phyloP scores from a whole-genome alignment of 495 filamentous ascomycete genomes.

The Podospora pseudopauciseta region DNA sequence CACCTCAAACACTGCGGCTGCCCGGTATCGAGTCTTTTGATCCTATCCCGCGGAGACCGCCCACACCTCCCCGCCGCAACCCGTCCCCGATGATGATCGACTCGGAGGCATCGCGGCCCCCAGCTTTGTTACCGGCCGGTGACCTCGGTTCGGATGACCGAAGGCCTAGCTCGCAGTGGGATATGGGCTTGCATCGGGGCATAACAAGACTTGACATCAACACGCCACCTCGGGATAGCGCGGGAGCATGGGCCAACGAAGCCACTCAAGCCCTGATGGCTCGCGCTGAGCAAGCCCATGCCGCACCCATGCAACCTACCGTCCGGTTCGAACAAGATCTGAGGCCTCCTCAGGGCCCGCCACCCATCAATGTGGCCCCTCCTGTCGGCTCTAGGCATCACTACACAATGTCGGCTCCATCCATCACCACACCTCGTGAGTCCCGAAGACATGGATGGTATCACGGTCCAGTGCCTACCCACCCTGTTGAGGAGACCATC shows the following conservation, averaged over 20 bases:
- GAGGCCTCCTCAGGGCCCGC: conserved; percentile 13
- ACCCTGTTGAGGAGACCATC: conserved; percentile 34
- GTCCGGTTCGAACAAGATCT: conserved; percentile 47
- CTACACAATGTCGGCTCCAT: conserved; percentile 51
- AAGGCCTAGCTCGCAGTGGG: conserved; percentile 62
- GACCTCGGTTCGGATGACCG: conserved; percentile 56
- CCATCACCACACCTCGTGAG: conserved; percentile 50
- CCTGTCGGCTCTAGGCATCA: conserved; percentile 35
- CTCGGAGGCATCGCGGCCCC: conserved; percentile 40
- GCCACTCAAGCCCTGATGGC: conserved; percentile 48
- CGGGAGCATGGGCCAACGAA: conserved; percentile 49
- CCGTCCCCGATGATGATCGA: conserved; percentile 70
- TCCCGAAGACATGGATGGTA: conserved; percentile 68
- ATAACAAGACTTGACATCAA: conserved; percentile 70
- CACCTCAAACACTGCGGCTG: conserved; percentile 52
- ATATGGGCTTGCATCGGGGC: conserved; percentile 69
- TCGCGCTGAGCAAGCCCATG: conserved; percentile 42
- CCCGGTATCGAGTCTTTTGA: conserved; percentile 92
- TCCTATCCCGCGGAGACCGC: conserved; percentile 57
- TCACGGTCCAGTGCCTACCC: conserved; percentile 50
- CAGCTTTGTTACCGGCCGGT: conserved; percentile 38
- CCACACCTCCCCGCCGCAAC: conserved; percentile 60
- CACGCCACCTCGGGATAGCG: conserved; percentile 54
- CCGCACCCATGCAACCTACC: conserved; percentile 30
- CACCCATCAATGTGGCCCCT: conserved; percentile 9